A percentile compares a stretch with the other conserved stretches of the same genome.
phyloP scores from a whole-genome alignment of 768 basidiomycete genomes.

The Podaxis mareebaensis region DNA sequence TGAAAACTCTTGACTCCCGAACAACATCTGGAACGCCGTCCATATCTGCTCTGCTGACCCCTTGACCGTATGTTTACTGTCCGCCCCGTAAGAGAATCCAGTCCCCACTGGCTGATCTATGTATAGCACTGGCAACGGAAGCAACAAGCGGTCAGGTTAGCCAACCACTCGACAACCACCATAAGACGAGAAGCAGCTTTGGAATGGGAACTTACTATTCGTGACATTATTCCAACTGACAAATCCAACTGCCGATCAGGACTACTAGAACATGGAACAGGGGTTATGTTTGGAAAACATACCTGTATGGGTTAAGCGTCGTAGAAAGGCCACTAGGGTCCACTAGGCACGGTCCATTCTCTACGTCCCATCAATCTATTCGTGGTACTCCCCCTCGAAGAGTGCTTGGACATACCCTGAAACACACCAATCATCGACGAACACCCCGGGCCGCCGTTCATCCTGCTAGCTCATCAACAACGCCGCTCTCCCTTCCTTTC shows the following conservation, averaged over 20 bases:
- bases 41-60: conserved; percentile 10
- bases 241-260: neutral
- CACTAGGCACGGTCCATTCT: conserved; percentile 12
- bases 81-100: conserved; percentile 12
- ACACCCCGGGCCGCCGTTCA: conserved; percentile 43
- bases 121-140: conserved; percentile 8
- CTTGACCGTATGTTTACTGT: neutral
- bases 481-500: neutral
- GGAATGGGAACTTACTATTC: conserved; percentile 5
- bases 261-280: neutral
- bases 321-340: conserved; percentile 3
- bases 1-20: conserved; percentile 2
- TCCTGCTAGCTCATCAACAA: neutral
- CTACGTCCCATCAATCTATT: neutral
- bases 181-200: neutral
- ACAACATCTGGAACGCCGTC: conserved; percentile 9
- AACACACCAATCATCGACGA: conserved; percentile 64
- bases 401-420: conserved; percentile 39
- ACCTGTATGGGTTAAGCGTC: conserved; percentile 9
- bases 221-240: conserved; percentile 13
- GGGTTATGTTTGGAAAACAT: neutral
- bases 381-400: neutral
- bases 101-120: conserved; percentile 9
- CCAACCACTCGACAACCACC: neutral
- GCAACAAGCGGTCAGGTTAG: neutral